Percentiles rank a stretch among this genome's conserved stretches.
Conservation (phyloP, 2,329 filamentous ascomycete genomes). For the Colletotrichum sp. region DNA sequence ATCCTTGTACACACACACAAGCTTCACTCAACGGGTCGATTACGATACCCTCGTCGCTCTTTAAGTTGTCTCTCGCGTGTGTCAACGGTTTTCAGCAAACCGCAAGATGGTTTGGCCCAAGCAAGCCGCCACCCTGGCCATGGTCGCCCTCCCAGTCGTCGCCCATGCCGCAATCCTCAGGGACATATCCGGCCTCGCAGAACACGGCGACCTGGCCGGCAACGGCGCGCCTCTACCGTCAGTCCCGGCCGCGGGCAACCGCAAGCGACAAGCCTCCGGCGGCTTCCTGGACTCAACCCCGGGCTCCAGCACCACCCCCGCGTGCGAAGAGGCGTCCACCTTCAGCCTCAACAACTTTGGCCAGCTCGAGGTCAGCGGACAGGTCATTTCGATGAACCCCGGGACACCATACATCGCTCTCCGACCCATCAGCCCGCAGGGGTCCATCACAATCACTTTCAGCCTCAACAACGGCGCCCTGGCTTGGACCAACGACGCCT, state of each 20-base stretch:
- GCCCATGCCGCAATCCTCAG: neutral
- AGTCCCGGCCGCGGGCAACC: neutral
- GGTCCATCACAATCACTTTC: constrained; percentile 3
- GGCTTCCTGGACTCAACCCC: neutral
- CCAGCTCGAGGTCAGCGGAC: neutral
- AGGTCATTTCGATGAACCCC: neutral
- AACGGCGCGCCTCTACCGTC: neutral
- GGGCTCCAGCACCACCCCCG: neutral
- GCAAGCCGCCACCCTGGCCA: neutral
- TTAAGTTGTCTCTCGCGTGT: neutral
- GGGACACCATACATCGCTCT: constrained; percentile 10
- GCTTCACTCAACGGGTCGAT: neutral
- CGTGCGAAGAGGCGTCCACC: neutral
- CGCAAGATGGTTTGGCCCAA: neutral
- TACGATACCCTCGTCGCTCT: neutral
- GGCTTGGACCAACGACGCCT: neutral
- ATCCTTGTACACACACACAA: neutral
- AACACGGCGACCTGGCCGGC: neutral
- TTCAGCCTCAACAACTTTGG: neutral
- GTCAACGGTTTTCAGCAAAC: neutral
- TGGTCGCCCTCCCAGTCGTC: neutral
- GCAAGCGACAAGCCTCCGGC: neutral
- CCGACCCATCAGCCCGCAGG: neutral
- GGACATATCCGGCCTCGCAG: neutral
- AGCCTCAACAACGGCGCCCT: constrained; percentile 2